Base-by-base conservation (phyloP, 116 monocot species). In the Papilionanthe hybrid region DNA sequence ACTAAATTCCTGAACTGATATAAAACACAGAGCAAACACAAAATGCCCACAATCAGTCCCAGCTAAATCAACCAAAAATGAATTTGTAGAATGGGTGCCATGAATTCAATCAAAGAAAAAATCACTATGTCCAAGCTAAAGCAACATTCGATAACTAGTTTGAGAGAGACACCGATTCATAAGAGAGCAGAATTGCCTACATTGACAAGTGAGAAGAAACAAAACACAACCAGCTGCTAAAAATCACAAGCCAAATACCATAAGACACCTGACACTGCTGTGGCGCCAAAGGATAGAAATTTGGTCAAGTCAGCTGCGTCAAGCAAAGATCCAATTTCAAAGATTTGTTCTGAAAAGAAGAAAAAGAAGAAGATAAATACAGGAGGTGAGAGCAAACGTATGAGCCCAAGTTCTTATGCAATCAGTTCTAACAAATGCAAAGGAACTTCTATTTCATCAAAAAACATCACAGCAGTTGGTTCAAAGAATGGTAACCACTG, bases 31-130 rank as follows among this genome's bases (percentile, higher is more conserved):
- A 68, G 76, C 76, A 55, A 85, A 44, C 50, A 53, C 72, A 15
- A 90, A 82, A 77, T 92, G 92, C 72, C 89, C 95, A 22, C 83
- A 79, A 23, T 87, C 95, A 25, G 95, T 88, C 10, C 95, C 95
- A 18, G 85, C 83, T 7, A 97, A 97, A 79, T 78, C 85, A 47
- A 75, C 81, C 0, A 94, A 87, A 81, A 82, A 82, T 44, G 82
- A 78, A 66, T 84, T 7, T 7, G 45, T 20, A 89, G 79, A 77
- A 68, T 85, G 44, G 83, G 82, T 80, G 72, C 78, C 28, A 79
- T 82, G 12, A 83, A 79, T 76, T 82, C 83, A 29, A 47, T 90
- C 23, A 79, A 85, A 17, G 86, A 86, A 19, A 92, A 89, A 75
- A 76, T 83, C 47, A 47, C 72, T 25, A 88, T 71, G 55, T 25